Base-by-base conservation (phyloP, 2,329 filamentous ascomycete genomes). In the Exophiala xenobiotica region DNA sequence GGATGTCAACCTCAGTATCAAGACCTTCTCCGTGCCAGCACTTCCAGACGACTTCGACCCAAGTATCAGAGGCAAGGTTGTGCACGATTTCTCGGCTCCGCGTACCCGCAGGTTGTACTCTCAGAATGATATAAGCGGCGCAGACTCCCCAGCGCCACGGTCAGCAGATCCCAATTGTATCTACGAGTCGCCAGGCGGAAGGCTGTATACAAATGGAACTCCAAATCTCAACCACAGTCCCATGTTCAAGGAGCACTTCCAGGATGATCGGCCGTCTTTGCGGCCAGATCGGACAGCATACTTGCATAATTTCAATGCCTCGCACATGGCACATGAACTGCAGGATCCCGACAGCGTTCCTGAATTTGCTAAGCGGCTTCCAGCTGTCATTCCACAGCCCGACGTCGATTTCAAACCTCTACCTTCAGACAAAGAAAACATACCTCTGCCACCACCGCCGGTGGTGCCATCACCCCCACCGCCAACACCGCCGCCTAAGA, bases 41-140 rank as follows among this genome's bases (percentile, higher is more conserved):
- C 73, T 80, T 46, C 79, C 80, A 2, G 80, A 81, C 51, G 78
- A 83, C 60, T 84, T 82, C 61, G 81, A 84, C 59, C 81, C 81
- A 9, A 74, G 81, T 46, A 85, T 85, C 52, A 76, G 79, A 46
- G 82, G 82, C 14, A 82, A 78, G 42, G 76, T 81, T 18, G 74
- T 85, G 1, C 82, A 86, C 67, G 82, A 86, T 61, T 86, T 85
- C 64, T 83, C 80, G 42, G 79, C 78, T 3, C 82, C 82, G 4
- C 72, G 80, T 45, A 69, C 74, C 35, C 74, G 76, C 47, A 67
- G 73, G 43, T 65, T 67, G 6, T 68, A 70, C 56, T 49, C 69
- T n/a, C 56, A 61, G 24, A 55, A 53, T 35, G 53, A 54, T 38
- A 47, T 62, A 14, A 16, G 46, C 46, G 45, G n/a, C 24, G 6